Base-by-base conservation (phyloP, 192 early-diverging fungal genomes). In the Backusella tuberculispora region DNA sequence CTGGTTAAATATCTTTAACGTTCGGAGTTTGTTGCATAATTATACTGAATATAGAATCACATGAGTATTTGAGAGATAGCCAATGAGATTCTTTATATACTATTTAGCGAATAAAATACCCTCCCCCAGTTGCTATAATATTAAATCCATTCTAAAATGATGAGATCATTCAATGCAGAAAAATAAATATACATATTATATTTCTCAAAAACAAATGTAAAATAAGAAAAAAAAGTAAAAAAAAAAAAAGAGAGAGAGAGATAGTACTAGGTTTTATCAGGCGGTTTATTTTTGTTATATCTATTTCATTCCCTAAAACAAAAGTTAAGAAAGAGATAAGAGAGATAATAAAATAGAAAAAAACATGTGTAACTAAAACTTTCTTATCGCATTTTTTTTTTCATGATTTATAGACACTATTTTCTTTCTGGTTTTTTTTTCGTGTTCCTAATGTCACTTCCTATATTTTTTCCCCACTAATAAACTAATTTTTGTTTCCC, bases 1-100 rank as follows among this genome's bases (percentile, higher is more conserved):
- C 53, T 60, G 53, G 21, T 60, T 60, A 60, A 24, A 60, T 60
- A 60, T 26, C 21, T 50, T 24, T 60, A 26, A 21, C 9, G 21
- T 26, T 60, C 53, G 53, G 53, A 60, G 53, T 60, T 60, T 60
- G 21, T 24, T 60, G 53, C 53, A 60, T 60, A 26, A 60, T 60
- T 60, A 60, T 60, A 60, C 53, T 60, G 53, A 60, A 60, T 60
- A 60, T 60, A 60, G 24, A 60, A 60, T 60, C 53, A 60, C 53
- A 60, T 60, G 53, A 60, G 53, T 26, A 26, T 8, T 12, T 10
- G 5, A 24, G 21, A 60, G 10, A 26, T 26, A 26, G 53, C 53
- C 53, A 60, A 60, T 60, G 26, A 60, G 21, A 10, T 60, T 24
- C 21, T 60, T 60, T 60, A 60, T 60, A 60, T 10, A 60, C 53